phyloP scores from a whole-genome alignment of 177 flowering plant genomes.

The Tripterygium wilfordii region DNA sequence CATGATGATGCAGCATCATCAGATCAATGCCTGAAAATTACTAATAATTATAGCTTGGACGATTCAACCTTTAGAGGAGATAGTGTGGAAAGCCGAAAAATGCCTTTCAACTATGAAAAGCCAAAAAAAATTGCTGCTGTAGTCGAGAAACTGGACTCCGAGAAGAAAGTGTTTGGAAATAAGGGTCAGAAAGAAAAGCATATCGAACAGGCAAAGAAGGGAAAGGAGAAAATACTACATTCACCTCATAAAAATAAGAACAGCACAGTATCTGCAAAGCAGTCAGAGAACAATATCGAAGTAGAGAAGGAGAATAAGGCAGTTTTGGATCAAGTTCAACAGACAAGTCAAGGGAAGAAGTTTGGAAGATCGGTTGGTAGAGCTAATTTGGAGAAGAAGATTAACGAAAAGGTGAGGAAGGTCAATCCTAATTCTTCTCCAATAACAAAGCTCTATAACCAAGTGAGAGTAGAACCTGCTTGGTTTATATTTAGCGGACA shows the following conservation, averaged over 20 bases:
- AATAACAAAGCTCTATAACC: slow-evolving; percentile 2
- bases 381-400: slow-evolving; percentile 13
- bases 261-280: slow-evolving; percentile 5
- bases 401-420: slow-evolving; percentile 8
- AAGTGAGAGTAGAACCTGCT: slow-evolving; percentile 29
- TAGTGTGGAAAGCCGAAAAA: slow-evolving; percentile 14
- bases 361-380: slow-evolving; percentile 16
- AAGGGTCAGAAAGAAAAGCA: slow-evolving; percentile 4
- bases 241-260: slow-evolving; percentile 8
- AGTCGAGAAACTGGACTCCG: slow-evolving; percentile 7
- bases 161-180: slow-evolving; percentile 5
- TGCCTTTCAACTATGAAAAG: slow-evolving; percentile 22
- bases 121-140: slow-evolving; percentile 10
- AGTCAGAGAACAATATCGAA: slow-evolving; percentile 22
- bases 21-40: neutral
- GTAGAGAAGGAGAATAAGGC: slow-evolving; percentile 51
- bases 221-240: slow-evolving; percentile 8
- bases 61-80: slow-evolving; percentile 12
- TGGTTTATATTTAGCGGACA: slow-evolving; percentile 87
- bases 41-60: slow-evolving; percentile 8
- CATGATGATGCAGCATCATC: slow-evolving; percentile 3
- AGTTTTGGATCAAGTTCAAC: slow-evolving; percentile 13
- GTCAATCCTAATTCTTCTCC: slow-evolving; percentile 6
- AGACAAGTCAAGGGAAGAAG: slow-evolving; percentile 11
- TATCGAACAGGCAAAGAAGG: slow-evolving; percentile 11